A percentile compares a stretch with the other conserved stretches of the same genome.
phyloP scores from a whole-genome alignment of 345 rosid genomes.

The Moricandia arvensis region DNA sequence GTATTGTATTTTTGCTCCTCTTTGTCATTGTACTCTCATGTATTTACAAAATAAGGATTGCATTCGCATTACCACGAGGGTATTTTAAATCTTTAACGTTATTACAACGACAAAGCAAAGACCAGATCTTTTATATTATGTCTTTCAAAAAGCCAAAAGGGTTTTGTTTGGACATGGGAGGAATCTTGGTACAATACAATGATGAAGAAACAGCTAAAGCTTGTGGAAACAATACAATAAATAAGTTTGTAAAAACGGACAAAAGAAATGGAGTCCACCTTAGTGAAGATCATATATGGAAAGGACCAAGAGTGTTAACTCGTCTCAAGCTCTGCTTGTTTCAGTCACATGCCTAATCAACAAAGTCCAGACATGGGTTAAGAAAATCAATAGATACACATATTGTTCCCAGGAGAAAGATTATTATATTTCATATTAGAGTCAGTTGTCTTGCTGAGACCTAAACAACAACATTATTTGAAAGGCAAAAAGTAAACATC shows the following conservation, averaged over 20 bases:
- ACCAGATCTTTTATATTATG: background rate
- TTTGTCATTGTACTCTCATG: background rate
- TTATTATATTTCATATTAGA: constrained; percentile 10
- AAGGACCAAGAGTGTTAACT: constrained; percentile 9
- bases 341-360: background rate
- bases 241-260: constrained; percentile 11
- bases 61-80: background rate
- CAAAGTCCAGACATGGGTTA: background rate
- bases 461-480: constrained; percentile 21
- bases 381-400: background rate
- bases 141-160: background rate
- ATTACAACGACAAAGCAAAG: background rate
- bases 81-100: background rate
- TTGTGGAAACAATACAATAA: constrained; percentile 9
- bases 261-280: constrained; percentile 24
- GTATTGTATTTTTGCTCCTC: constrained; percentile 1
- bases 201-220: constrained; percentile 29
- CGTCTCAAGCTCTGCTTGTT: background rate
- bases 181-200: constrained; percentile 28
- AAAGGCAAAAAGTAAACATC: background rate
- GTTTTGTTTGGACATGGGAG: constrained; percentile 24
- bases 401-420: background rate
- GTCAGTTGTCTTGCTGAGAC: background rate
- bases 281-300: constrained; percentile 13
- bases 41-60: background rate